Base-by-base conservation (phyloP, 768 basidiomycete species). In the Pleurotus salmoneostramineus region DNA sequence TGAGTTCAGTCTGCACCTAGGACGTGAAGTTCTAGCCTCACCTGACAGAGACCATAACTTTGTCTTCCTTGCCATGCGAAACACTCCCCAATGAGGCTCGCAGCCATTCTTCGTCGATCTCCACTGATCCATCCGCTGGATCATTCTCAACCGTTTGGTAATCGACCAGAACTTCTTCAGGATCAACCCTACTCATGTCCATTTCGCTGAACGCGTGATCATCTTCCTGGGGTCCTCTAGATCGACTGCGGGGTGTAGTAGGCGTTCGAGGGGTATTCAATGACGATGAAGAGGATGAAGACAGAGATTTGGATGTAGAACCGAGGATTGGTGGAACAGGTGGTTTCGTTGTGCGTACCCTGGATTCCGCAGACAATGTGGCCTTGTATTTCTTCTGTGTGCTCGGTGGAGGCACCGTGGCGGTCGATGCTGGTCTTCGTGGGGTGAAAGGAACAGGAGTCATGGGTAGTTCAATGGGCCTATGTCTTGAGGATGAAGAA, bases 11-110 rank as follows among this genome's bases (percentile, higher is more conserved):
- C 51, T 8, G 33, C 2, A 6, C 8, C 17, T 54, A 17, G n/a
- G 11, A 36, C 6, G 33, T 14, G 44, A 45, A 45, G 31, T 35
- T n/a, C 43, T n/a, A 58, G 21, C 21, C 68, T 50, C 61, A 90
- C 89, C 90, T 80, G 62, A 94, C 79, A 27, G 91, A 92, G 17
- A 93, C 91, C 69, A 93, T 84, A 46, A 93, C 92, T 68, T 93
- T 93, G 69, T 93, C 91, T 56, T 90, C 83, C 52, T 81, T 83
- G n/a, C 87, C 85, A 59, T 85, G 82, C 14, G 52, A 1, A 68
- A 66, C n/a, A 69, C 71, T 56, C 72, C 61, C 37, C 11, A 55
- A n/a, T 15, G 52, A 44, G 4, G 36, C 15, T 21, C 52, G 52
- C 12, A 84, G 65, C 74, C 78, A 74, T 14, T 76, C 74, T 56